Conservation (phyloP, 768 basidiomycete species). For the Scleroderma citrinum region DNA sequence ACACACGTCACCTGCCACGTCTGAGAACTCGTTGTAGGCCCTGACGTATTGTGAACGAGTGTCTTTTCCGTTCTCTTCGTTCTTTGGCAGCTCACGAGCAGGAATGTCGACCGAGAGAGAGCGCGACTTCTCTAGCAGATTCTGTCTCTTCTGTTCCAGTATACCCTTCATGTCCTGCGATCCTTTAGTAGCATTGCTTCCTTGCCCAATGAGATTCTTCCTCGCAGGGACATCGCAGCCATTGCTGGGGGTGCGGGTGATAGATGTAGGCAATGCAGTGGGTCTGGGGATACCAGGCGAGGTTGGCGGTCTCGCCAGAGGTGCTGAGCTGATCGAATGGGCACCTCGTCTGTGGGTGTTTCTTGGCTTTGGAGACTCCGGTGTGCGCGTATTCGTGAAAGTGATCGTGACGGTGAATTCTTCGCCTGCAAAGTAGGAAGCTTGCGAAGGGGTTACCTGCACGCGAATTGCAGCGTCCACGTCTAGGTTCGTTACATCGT, state of each 20-base stretch:
- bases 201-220: slow-evolving; percentile 53
- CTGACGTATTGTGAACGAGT: slow-evolving; percentile 22
- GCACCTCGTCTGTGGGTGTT: slow-evolving; percentile 60
- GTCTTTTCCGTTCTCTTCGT: background rate
- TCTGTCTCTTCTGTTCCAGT: slow-evolving; percentile 49
- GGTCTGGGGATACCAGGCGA: slow-evolving; percentile 61
- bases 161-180: slow-evolving; percentile 39
- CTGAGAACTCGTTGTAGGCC: slow-evolving; percentile 26
- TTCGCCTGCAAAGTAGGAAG: slow-evolving; percentile 93
- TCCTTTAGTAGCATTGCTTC: slow-evolving; percentile 15
- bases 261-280: slow-evolving; percentile 23
- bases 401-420: slow-evolving; percentile 78
- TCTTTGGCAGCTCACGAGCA: slow-evolving; percentile 39
- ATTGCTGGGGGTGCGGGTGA: slow-evolving; percentile 14
- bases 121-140: slow-evolving; percentile 42
- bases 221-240: slow-evolving; percentile 33
- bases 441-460: slow-evolving; percentile 71
- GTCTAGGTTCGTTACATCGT: background rate
- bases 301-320: slow-evolving; percentile 75
- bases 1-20: slow-evolving; percentile 9
- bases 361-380: slow-evolving; percentile 32
- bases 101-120: slow-evolving; percentile 64
- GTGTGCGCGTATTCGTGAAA: slow-evolving; percentile 75
- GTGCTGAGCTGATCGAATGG: slow-evolving; percentile 80
- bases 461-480: slow-evolving; percentile 57